A percentile compares a stretch with the other conserved stretches of the same genome.
These are phyloP conservation scores for Clonostachys chloroleuca DNA, from an alignment of 2,329 filamentous ascomycete genomes.

Conservation along the genomic window DNA sequence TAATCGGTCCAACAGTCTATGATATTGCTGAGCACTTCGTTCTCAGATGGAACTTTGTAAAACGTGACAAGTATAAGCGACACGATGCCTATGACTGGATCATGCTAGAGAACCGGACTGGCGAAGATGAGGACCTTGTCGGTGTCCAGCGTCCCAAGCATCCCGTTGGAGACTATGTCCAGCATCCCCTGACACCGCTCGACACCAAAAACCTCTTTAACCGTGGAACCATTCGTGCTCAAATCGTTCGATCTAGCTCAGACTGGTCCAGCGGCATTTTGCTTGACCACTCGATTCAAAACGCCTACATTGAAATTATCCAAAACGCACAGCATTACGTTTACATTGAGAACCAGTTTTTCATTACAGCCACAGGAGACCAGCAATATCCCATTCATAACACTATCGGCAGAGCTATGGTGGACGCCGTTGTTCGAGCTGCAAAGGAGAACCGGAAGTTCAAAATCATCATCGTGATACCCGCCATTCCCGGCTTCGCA, in stretches of 20 bases:
- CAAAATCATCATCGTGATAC: constrained; percentile 84
- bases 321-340: constrained; percentile 85
- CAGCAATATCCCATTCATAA: constrained; percentile 84
- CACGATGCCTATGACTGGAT: constrained; percentile 83
- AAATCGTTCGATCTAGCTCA: constrained; percentile 82
- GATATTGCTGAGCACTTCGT: constrained; percentile 97
- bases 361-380: constrained; percentile 92
- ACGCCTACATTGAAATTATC: constrained; percentile 82
- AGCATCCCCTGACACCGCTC: constrained; percentile 72
- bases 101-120: constrained; percentile 69
- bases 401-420: constrained; percentile 81
- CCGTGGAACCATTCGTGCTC: constrained; percentile 73
- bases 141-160: constrained; percentile 86
- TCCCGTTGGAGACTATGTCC: constrained; percentile 81
- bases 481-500: constrained; percentile 88
- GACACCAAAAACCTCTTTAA: constrained; percentile 58
- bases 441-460: constrained; percentile 83
- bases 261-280: constrained; percentile 95
- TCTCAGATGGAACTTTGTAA: constrained; percentile 92
- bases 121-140: constrained; percentile 77
- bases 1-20: constrained; percentile 86
- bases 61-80: constrained; percentile 96
- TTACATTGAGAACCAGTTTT: constrained; percentile 99
- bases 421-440: constrained; percentile 81
- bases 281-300: constrained; percentile 80